Evolutionary conservation across 2,329 filamentous ascomycete species (phyloP).

Genomic region (Colletotrichum tropicicola): DNA sequence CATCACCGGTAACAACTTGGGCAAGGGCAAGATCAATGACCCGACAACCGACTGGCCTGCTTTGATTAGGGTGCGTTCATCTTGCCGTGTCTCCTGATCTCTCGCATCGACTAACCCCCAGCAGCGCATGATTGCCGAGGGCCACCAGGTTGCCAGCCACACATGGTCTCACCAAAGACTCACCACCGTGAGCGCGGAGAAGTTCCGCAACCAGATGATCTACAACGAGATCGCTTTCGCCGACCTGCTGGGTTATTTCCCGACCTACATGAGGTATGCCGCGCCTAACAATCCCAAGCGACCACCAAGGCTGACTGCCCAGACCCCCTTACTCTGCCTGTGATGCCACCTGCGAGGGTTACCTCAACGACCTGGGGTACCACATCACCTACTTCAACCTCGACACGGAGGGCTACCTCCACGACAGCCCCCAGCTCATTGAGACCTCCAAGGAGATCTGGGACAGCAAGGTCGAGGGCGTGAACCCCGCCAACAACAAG

Average conservation of each 20-base stretch:
- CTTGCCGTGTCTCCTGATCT: neutral
- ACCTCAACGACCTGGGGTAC: slow-evolving; percentile 42
- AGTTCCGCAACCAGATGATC: slow-evolving; percentile 55
- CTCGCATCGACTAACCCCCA: neutral
- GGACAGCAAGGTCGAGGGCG: slow-evolving; percentile 42
- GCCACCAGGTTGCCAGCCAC: slow-evolving; percentile 69
- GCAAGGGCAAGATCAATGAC: slow-evolving; percentile 59
- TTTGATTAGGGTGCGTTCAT: slow-evolving; percentile 45
- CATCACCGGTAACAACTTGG: slow-evolving; percentile 51
- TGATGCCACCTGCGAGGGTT: slow-evolving; percentile 31
- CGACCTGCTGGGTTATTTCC: slow-evolving; percentile 64
- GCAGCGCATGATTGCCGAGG: slow-evolving; percentile 57
- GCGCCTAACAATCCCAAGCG: no score
- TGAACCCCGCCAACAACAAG: slow-evolving; percentile 36
- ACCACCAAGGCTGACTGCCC: neutral
- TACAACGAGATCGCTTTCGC: slow-evolving; percentile 64
- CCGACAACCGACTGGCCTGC: slow-evolving; percentile 45
- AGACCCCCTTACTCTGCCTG: slow-evolving; percentile 55
- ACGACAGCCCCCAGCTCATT: slow-evolving; percentile 42
- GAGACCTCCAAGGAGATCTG: slow-evolving; percentile 46
- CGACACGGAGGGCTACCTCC: slow-evolving; percentile 45
- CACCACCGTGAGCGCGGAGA: slow-evolving; percentile 23
- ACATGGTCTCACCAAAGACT: slow-evolving; percentile 57
- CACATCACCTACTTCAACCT: slow-evolving; percentile 47
- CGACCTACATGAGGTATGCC: slow-evolving; percentile 58